These are phyloP conservation scores for Amylocystis lapponica DNA, from an alignment of 768 basidiomycete species.

Conservation along the genomic window DNA sequence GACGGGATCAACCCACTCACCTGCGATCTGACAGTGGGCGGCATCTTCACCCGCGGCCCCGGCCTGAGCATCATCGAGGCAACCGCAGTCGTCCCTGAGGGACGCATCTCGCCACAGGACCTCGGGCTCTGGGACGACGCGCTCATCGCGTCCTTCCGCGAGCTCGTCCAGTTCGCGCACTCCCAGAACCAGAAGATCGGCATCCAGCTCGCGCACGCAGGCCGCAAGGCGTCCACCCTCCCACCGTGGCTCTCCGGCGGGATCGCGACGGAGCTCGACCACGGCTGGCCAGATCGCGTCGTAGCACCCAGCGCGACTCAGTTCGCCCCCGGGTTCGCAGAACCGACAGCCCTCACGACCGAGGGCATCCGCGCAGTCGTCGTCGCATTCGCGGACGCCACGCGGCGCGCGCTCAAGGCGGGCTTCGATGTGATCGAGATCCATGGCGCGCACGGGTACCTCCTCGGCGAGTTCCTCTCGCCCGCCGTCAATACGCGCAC, in stretches of 20 bases:
- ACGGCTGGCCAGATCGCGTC: slow-evolving; percentile 33
- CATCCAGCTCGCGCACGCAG: slow-evolving; percentile 74
- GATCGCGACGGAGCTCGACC: slow-evolving; percentile 30
- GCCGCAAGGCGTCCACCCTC: slow-evolving; percentile 63
- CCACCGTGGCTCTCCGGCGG: slow-evolving; percentile 53
- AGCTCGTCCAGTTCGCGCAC: slow-evolving; percentile 67
- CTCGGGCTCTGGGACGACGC: slow-evolving; percentile 57
- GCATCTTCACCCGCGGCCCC: slow-evolving; percentile 47
- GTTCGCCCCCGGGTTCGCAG: slow-evolving; percentile 3
- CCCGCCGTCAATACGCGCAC: slow-evolving; percentile 37
- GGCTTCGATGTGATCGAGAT: slow-evolving; percentile 28
- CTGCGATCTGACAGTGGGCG: slow-evolving; percentile 38
- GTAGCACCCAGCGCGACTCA: slow-evolving; percentile 12
- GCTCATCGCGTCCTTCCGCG: slow-evolving; percentile 40
- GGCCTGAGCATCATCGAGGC: slow-evolving; percentile 63
- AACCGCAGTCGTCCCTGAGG: slow-evolving; percentile 53
- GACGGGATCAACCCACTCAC: not conserved
- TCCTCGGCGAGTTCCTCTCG: slow-evolving; percentile 31
- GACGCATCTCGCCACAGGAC: slow-evolving; percentile 62
- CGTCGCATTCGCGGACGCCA: slow-evolving; percentile 2
- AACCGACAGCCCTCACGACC: slow-evolving; percentile 1
- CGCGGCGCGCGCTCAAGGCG: slow-evolving; percentile 27
- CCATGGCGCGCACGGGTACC: slow-evolving; percentile 22
- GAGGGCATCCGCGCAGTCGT: slow-evolving; percentile 2
- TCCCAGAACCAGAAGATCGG: slow-evolving; percentile 63